Percentiles rank a stretch among this genome's conserved stretches.
Conservation (phyloP, 305 asterid species). For the Fraxinus platypoda region DNA sequence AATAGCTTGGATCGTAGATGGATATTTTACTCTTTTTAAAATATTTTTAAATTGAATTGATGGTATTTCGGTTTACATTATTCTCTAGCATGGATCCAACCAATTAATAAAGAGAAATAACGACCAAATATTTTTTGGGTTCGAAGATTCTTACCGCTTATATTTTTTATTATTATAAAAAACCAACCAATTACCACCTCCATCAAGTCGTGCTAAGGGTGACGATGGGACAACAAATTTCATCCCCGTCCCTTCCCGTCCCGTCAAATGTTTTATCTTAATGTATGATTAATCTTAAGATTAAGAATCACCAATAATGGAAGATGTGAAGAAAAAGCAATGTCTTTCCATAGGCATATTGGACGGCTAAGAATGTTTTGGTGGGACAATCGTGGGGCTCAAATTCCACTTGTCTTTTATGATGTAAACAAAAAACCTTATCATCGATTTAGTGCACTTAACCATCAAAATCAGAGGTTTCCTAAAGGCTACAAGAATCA, state of each 20-base stretch:
- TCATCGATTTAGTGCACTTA: background rate
- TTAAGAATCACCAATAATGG: background rate
- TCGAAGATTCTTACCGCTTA: background rate
- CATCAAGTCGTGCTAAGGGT: background rate
- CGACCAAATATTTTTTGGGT: no score
- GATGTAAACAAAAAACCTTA: background rate
- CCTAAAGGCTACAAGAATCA: background rate
- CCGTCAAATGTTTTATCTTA: background rate
- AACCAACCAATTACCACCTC: background rate
- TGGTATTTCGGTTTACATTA: no score
- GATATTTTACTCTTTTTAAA: no score
- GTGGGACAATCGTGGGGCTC: conserved; percentile 10
- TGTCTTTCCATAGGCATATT: background rate
- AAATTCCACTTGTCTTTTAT: background rate
- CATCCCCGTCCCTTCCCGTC: background rate
- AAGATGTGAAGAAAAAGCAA: background rate
- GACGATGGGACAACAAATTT: background rate
- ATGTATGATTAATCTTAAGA: background rate
- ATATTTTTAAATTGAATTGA: background rate
- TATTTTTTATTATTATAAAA: background rate
- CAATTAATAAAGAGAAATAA: background rate
- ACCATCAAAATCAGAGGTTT: background rate
- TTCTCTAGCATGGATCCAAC: background rate
- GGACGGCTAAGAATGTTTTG: background rate
- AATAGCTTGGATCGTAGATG: background rate